A percentile compares a stretch with the other conserved stretches of the same genome.
These are phyloP conservation scores for Suhomyces choctaworum DNA, from an alignment of 1,139 yeast species.

Conservation along the genomic window DNA sequence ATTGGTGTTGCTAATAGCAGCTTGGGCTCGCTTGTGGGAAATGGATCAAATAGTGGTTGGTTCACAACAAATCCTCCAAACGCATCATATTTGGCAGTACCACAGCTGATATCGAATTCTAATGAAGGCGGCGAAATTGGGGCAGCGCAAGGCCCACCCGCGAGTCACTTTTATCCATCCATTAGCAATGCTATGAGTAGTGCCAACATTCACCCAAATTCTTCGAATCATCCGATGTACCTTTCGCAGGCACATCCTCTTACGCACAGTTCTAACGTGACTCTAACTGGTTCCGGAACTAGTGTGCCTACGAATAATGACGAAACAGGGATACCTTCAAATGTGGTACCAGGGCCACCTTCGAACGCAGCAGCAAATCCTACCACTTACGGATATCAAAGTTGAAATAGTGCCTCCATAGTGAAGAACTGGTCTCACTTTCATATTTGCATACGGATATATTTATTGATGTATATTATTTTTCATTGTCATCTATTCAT, in stretches of 20 bases:
- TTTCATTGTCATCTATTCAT: too few species aligned
- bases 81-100: conserved; percentile 7
- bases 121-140: conserved; percentile 3
- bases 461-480: too few species aligned
- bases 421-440: too few species aligned
- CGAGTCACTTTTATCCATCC: conserved; percentile 8
- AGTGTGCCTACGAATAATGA: conserved; percentile 5
- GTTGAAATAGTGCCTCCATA: too few species aligned
- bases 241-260: conserved; percentile 9
- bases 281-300: conserved; percentile 4
- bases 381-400: conserved; percentile 5
- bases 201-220: too few species aligned
- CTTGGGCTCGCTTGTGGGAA: conserved; percentile 4
- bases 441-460: too few species aligned
- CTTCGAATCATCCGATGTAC: conserved; percentile 8
- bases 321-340: conserved; percentile 4
- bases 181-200: conserved; percentile 1
- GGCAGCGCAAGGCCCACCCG: conserved; percentile 2
- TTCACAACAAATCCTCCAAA: conserved; percentile 12
- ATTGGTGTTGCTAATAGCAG: conserved; percentile 7
- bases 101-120: conserved; percentile 3
- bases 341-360: too few species aligned
- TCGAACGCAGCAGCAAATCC: conserved; percentile 4
- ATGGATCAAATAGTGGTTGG: conserved; percentile 11
- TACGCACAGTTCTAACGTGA: conserved; percentile 6